Evolutionary conservation across 257 asterid species (phyloP), one percentile per base, ranked within the genome.

Genomic region (Solanum ossicruentum): DNA sequence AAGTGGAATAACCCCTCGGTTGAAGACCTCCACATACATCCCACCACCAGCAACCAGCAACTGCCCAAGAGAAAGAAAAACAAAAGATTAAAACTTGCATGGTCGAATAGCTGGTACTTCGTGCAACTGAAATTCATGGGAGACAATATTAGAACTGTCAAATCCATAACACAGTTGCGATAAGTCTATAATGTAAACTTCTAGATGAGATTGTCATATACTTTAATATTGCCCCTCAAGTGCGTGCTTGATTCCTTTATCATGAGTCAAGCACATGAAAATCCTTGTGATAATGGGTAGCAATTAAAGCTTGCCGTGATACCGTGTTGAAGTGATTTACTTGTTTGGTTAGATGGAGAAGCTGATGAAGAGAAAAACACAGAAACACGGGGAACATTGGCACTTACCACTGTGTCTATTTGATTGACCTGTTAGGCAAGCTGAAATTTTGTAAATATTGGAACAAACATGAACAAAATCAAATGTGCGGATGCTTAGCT

Each of bases 11-110:
- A 97, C 97, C 11, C 99, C 99, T 82, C 98, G 89, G 87, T 97
- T 97, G 93, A 93, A 95, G 85, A 97, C 97, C 86, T 95, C 98
- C 56, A 94, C 94, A n/a, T 97, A 94, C 99, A 95, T 93, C 4
- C 96, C 98, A 6, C 99, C 99, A 82, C 98, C 99, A 18, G 98
- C 98, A 36, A 95, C 95, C 12, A 95, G 93, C 94, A 95, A 87
- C 99, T 97, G 92, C 86, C 83, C 32, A 15, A 47, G 61, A 83
- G 84, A 81, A 32, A 67, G 18, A 32, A 18, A 11, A 60, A 10
- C 72, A 66, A 18, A 66, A 78, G 16, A 26, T 51, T 3, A 51
- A 15, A 23, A 77, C 45, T 77, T 51, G 82, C 47, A 77, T 78
- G 10, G 0, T 16, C 49, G 26, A 75, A 26, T 78, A 77, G 47